Conservation (phyloP, 2,329 filamentous ascomycete genomes). For the Colletotrichum sp. region DNA sequence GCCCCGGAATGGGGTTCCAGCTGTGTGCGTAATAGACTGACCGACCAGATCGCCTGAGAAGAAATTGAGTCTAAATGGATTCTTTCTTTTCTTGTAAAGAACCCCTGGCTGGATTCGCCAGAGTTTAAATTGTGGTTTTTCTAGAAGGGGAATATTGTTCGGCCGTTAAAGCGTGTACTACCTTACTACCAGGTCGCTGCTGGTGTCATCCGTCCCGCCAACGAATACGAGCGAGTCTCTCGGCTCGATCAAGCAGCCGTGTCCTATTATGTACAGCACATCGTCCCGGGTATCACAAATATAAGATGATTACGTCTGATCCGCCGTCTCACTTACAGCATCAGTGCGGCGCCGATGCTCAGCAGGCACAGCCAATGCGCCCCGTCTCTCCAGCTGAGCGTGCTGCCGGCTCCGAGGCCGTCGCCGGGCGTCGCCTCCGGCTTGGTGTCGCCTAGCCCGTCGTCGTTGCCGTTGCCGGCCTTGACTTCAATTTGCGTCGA, state of each 20-base stretch:
- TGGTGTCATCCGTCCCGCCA: not conserved
- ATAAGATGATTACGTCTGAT: not conserved
- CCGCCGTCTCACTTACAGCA: slow-evolving; percentile 27
- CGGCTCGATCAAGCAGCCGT: slow-evolving; percentile 1
- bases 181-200: not conserved
- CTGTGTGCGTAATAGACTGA: slow-evolving; percentile 8
- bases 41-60: not conserved
- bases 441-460: slow-evolving; percentile 32
- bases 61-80: not conserved
- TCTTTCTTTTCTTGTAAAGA: not conserved
- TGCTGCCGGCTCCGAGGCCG: slow-evolving; percentile 36
- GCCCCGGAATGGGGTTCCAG: slow-evolving; percentile 2
- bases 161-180: not conserved
- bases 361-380: slow-evolving; percentile 36
- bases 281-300: slow-evolving; percentile 11
- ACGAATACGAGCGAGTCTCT: not conserved
- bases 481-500: slow-evolving; percentile 48
- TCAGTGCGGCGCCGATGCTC: slow-evolving; percentile 32
- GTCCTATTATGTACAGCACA: not conserved
- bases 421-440: slow-evolving; percentile 32
- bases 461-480: slow-evolving; percentile 19
- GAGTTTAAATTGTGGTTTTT: not conserved
- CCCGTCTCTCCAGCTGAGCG: slow-evolving; percentile 36
- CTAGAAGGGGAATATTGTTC: not conserved
- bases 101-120: not conserved